A percentile compares a stretch with the other conserved stretches of the same genome.
phyloP scores from a whole-genome alignment of 257 asterid species.

The Gardenia jasminoides region DNA sequence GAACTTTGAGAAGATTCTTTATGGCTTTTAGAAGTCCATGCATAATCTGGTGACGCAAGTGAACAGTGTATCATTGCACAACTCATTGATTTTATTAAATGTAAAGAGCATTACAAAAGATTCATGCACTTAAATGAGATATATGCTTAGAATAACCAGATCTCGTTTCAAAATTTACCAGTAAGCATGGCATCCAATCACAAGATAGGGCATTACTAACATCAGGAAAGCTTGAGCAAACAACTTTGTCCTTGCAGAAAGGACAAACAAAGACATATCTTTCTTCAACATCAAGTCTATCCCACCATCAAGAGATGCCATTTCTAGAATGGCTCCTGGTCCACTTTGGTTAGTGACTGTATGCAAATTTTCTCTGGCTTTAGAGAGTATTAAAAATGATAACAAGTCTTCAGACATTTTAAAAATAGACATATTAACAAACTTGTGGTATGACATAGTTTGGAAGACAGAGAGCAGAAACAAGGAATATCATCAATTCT shows the following conservation, averaged over 20 bases:
- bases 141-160: background rate
- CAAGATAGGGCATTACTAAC: background rate
- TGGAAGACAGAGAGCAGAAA: background rate
- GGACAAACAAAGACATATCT: slow-evolving; percentile 3
- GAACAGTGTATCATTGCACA: background rate
- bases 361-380: background rate
- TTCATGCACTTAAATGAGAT: background rate
- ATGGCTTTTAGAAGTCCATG: slow-evolving; percentile 1
- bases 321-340: background rate
- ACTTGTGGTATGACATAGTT: background rate
- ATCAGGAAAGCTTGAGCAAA: background rate
- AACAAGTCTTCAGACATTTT: background rate
- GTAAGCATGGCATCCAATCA: background rate
- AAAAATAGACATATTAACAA: background rate
- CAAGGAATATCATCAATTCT: background rate
- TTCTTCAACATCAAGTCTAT: background rate
- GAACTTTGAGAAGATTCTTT: background rate
- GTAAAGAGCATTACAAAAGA: background rate
- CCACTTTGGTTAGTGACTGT: background rate
- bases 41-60: background rate
- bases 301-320: background rate
- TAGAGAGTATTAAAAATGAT: background rate
- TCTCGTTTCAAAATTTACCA: background rate
- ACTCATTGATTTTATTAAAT: slow-evolving; percentile 1
- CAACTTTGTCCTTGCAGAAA: background rate